Conservation (phyloP, 1,284 basidiomycete genomes). For the Schizophyllum amplum region DNA sequence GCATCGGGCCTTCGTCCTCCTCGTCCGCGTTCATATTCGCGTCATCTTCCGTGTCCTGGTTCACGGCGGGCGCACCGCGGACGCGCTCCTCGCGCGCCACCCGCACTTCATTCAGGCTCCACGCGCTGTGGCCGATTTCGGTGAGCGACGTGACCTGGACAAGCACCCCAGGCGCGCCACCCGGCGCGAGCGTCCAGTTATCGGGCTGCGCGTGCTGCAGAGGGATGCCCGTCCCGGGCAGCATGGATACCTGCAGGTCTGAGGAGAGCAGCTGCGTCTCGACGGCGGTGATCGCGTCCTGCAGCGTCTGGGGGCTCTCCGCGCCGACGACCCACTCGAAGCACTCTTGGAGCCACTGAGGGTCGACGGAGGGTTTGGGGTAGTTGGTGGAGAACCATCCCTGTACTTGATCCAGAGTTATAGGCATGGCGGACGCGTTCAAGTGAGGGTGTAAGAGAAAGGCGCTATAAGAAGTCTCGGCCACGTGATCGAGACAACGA, state of each 20-base stretch:
- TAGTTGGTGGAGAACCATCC: slow-evolving; percentile 40
- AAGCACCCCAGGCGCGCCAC: slow-evolving; percentile 38
- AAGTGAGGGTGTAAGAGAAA: neutral
- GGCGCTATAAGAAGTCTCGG: neutral
- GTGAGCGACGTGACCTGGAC: slow-evolving; percentile 68
- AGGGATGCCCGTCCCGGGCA: slow-evolving; percentile 58
- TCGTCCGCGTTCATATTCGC: slow-evolving; percentile 52
- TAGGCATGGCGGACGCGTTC: neutral
- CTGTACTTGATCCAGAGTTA: neutral
- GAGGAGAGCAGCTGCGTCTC: slow-evolving; percentile 65
- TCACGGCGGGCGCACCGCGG: slow-evolving; percentile 32
- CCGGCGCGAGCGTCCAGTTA: slow-evolving; percentile 19
- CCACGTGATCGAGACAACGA: neutral
- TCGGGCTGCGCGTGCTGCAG: slow-evolving; percentile 28
- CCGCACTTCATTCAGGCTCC: slow-evolving; percentile 54
- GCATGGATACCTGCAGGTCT: slow-evolving; percentile 59
- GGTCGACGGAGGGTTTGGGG: slow-evolving; percentile 47
- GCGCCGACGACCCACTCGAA: slow-evolving; percentile 46
- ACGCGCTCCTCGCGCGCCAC: slow-evolving; percentile 56
- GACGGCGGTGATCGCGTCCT: slow-evolving; percentile 41
- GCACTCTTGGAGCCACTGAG: slow-evolving; percentile 66
- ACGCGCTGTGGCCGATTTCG: slow-evolving; percentile 68
- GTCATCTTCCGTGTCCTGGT: slow-evolving; percentile 26
- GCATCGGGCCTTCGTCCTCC: slow-evolving; percentile 55
- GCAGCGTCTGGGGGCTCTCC: slow-evolving; percentile 40